Evolutionary conservation across 306 rosid species (phyloP), one percentile per base, ranked within the genome.

Genomic region (Dicorynia guianensis): DNA sequence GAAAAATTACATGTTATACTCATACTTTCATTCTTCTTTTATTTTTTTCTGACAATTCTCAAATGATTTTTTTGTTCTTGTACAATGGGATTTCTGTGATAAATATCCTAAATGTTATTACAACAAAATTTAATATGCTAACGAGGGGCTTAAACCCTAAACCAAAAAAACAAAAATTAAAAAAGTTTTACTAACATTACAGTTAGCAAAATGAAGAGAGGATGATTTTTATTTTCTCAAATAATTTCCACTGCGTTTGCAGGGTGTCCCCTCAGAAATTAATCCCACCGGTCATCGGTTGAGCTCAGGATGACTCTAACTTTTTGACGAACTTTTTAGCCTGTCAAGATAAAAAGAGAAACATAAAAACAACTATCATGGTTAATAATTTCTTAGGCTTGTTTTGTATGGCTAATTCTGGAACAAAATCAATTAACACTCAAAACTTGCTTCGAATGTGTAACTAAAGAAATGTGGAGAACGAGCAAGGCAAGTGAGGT

Each of bases 291-390:
- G 70, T 11, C 42, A 40, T 67, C n/a, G 73, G 61, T 44, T 49
- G 69, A 38, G 69, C 79, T 92, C 84, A 89, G 13, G 93, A 76
- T 57, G 89, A 87, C 71, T 90, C 90, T 78, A 89, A 61, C 12
- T 76, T 76, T 76, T 53, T 87, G 74, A 89, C 91, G 25, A 90
- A 69, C 88, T 86, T 89, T 86, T 88, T 92, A 33, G 87, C 86
- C 97, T 92, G 96, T 60, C 80, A 40, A 1, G 44, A 66, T 72
- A 74, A 59, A 20, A 18, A 14, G 33, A 71, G 40, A 63, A 8
- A 55, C 6, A 66, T 46, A 73, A 71, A 55, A 86, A 69, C 49
- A 83, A 49, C 57, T 59, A 25, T 33, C 35, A 60, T 57, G 15
- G 57, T 5, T 44, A 8, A 44, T 44, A 44, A 11, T 8, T 44